Evolutionary conservation across 164 flowering plant species (phyloP).

Genomic region (Berberis thunbergii): DNA sequence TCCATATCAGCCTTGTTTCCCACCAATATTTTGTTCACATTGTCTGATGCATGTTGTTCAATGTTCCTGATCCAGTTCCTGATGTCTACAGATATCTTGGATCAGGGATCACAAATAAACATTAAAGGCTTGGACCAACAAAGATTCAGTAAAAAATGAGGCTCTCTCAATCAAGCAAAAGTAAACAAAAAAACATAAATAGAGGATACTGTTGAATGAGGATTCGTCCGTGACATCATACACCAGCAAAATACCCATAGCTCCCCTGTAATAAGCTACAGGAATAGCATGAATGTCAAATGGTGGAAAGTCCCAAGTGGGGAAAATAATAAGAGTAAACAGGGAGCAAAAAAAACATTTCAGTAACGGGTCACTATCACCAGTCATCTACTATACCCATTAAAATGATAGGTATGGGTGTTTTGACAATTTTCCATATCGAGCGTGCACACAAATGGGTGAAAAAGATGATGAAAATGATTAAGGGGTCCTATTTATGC

Average conservation of each 20-base stretch:
- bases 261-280: slow-evolving; percentile 52
- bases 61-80: slow-evolving; percentile 72
- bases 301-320: background rate
- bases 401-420: no score
- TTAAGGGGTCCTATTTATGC: no score
- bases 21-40: slow-evolving; percentile 62
- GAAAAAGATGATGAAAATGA: no score
- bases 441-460: no score
- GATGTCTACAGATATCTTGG: slow-evolving; percentile 34
- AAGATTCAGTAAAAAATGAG: background rate
- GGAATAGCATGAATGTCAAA: slow-evolving; percentile 5
- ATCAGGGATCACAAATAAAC: slow-evolving; percentile 13
- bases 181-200: background rate
- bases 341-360: no score
- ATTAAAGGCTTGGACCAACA: background rate
- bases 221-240: slow-evolving; percentile 55
- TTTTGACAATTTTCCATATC: no score
- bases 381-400: no score
- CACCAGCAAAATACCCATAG: slow-evolving; percentile 55
- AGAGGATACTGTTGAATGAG: slow-evolving; percentile 41
- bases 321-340: no score
- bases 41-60: slow-evolving; percentile 62
- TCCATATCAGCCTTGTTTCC: slow-evolving; percentile 77
- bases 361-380: no score
- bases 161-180: background rate